Base-by-base conservation (phyloP, 1,284 basidiomycete genomes). In the Xanthoconium separans region DNA sequence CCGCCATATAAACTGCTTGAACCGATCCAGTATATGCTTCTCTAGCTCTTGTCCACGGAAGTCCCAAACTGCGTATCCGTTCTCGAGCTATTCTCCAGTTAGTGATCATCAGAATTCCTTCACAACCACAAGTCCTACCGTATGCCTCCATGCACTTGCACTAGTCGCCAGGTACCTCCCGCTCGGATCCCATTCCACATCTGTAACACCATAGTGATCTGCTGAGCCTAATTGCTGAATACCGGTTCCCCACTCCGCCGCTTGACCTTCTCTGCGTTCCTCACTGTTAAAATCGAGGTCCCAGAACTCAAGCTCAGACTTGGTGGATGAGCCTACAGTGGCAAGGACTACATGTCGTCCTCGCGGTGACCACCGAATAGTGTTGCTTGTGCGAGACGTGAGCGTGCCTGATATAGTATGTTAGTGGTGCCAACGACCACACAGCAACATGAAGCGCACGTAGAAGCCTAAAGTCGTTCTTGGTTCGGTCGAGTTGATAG, bases 1-100 rank as follows among this genome's bases (percentile, higher is more conserved):
- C 36, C 97, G 88, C 97, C 97, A 99, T 55, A 98, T 81, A 75
- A 99, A 95, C 74, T 99, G 97, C 79, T 99, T 99, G 84, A 99
- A 99, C 57, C 91, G 87, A 70, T 99, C 97, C 59, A 91, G 80
- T 57, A 95, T 85, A 57, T 90, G 84, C 74, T 95, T 95, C 67
- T 88, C 81, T 44, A 98, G 80, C 73, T 97, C 93, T 68, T 92
- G 87, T 27, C 97, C 97, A 56, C 90, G 91, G 82, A 98, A 98
- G 75, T 98, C 95, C 95, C 96, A 99, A 61, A 99, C 86, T 12
- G 89, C 90, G 70, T 89, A 99, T 41, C 97, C 97, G 61, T 98
- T 93, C 73, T 99, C 97, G 63, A 98, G 84, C 94, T 96, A 49
- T 45, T 44, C 7, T 44, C 15, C 20, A 5, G 22, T 63, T 33